Percentiles rank a stretch among this genome's conserved stretches.
Conservation (phyloP, 208 protist species). For the Crithidia mellificae region DNA sequence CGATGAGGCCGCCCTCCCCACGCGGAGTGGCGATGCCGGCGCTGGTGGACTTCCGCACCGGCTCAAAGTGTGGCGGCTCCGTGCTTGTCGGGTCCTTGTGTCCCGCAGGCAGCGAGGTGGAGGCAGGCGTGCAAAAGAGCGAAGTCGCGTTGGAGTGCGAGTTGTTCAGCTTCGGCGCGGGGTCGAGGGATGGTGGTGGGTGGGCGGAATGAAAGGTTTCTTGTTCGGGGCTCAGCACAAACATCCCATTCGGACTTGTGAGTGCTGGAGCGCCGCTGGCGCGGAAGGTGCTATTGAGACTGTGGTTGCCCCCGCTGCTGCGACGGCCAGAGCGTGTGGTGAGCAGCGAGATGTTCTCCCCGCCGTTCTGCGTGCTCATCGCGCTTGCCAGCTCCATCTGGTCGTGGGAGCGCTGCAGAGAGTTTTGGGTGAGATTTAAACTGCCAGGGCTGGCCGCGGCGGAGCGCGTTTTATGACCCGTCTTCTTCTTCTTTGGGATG, state of each 20-base stretch:
- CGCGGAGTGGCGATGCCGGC: background rate
- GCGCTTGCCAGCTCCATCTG: background rate
- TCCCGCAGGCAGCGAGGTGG: background rate
- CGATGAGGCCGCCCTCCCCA: background rate
- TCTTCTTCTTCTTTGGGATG: constrained; percentile 14
- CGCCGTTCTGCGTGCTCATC: background rate
- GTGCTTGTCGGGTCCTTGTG: background rate
- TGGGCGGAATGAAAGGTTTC: background rate
- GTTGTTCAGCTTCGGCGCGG: background rate
- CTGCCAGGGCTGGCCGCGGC: background rate
- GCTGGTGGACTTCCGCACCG: background rate
- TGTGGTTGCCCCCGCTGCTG: background rate
- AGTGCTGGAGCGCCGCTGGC: background rate
- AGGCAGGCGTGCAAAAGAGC: constrained; percentile 5
- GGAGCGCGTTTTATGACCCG: background rate
- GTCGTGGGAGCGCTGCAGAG: background rate
- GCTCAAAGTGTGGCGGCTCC: background rate
- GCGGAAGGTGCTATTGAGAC: constrained; percentile 1
- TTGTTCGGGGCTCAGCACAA: background rate
- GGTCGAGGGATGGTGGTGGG: background rate
- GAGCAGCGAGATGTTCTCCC: background rate
- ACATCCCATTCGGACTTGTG: background rate
- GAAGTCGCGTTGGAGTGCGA: constrained; percentile 2
- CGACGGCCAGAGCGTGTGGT: background rate
- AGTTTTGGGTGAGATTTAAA: background rate